These are phyloP conservation scores for Porcisia hertigi DNA, from an alignment of 208 protist species.

Conservation along the genomic window DNA sequence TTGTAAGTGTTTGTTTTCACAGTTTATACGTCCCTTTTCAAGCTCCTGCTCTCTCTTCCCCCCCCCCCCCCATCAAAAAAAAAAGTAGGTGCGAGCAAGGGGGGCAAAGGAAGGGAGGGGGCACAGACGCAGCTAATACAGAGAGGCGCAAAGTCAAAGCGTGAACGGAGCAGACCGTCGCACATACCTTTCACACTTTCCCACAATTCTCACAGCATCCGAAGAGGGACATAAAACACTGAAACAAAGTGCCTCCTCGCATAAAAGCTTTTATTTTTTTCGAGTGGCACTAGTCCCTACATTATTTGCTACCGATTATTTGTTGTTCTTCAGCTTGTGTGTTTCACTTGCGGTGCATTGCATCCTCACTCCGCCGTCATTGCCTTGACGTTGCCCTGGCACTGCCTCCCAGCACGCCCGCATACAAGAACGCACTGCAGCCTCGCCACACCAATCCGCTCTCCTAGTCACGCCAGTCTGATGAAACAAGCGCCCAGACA, in stretches of 20 bases:
- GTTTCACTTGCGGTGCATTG: conserved; percentile 8
- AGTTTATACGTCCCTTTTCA: not conserved
- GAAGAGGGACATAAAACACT: not conserved
- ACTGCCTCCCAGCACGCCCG: not conserved
- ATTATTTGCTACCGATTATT: not conserved
- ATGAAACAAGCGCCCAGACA: not conserved
- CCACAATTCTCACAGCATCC: not conserved
- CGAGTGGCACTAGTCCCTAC: not conserved
- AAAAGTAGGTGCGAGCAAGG: not conserved
- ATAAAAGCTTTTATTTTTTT: not conserved
- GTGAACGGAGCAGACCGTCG: not conserved
- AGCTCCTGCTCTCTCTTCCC: not conserved
- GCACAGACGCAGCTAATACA: not conserved
- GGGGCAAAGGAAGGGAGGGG: not conserved
- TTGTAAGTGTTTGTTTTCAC: not conserved
- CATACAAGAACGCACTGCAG: not conserved
- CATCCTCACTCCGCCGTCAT: not conserved
- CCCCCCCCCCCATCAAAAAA: not conserved
- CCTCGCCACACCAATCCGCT: not conserved
- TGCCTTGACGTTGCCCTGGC: not conserved
- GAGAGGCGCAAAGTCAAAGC: not conserved
- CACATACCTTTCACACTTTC: not conserved
- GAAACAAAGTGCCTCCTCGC: not conserved
- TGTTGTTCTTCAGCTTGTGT: conserved; percentile 5
- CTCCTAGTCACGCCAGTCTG: not conserved